phyloP scores from a whole-genome alignment of 768 basidiomycete species.

The Antrodiella citrinella region DNA sequence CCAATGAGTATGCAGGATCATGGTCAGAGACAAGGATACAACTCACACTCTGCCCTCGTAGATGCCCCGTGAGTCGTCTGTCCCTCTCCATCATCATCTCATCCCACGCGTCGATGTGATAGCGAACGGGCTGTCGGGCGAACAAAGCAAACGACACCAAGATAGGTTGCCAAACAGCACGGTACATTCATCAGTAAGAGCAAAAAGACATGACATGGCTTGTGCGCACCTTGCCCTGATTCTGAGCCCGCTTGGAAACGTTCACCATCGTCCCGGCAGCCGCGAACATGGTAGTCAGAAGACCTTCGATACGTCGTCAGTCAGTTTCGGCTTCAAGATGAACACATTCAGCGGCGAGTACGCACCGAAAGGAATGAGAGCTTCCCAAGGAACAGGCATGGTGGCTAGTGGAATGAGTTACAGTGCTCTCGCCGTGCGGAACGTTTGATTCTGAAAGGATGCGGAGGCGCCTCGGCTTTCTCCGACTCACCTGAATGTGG shows the following conservation, averaged over 20 bases:
- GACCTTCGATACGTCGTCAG: conserved; percentile 36
- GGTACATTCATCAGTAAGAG: too few species aligned
- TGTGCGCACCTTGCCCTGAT: conserved; percentile 80
- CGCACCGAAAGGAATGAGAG: conserved; percentile 89
- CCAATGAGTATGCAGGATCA: neutral
- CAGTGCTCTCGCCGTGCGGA: too few species aligned
- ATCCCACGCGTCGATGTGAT: conserved; percentile 85
- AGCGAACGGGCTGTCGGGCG: conserved; percentile 37
- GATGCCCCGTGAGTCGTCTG: conserved; percentile 76
- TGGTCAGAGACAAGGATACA: too few species aligned
- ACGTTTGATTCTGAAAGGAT: too few species aligned
- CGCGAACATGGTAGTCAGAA: conserved; percentile 83
- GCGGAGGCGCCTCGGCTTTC: too few species aligned
- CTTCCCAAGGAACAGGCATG: conserved; percentile 98
- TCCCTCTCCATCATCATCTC: conserved; percentile 96
- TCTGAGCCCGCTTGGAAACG: conserved; percentile 70
- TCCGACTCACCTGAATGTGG: too few species aligned
- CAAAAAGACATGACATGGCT: neutral
- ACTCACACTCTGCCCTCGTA: conserved; percentile 80
- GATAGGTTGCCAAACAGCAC: neutral
- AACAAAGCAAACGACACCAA: neutral
- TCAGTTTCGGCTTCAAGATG: neutral
- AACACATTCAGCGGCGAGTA: too few species aligned
- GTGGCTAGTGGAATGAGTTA: too few species aligned
- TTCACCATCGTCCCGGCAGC: conserved; percentile 84